Conservation (phyloP, 345 rosid genomes). For the Lagerstroemia speciosa region DNA sequence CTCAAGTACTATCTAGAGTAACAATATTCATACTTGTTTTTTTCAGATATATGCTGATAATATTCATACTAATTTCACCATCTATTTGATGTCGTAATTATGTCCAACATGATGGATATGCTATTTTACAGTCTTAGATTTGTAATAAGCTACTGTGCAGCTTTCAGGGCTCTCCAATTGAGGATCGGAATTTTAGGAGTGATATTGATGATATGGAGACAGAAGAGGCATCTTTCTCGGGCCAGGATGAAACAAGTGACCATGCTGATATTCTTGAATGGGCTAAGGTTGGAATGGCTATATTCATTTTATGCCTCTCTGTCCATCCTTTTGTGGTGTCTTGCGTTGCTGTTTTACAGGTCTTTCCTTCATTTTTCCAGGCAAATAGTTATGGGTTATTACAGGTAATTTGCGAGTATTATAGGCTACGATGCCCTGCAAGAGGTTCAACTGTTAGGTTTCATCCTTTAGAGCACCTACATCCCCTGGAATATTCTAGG, state of each 20-base stretch:
- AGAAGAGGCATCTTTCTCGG: constrained; percentile 77
- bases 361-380: constrained; percentile 28
- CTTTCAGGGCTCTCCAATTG: constrained; percentile 69
- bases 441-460: constrained; percentile 68
- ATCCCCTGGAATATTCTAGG: constrained; percentile 71
- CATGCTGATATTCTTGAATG: constrained; percentile 71
- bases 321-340: constrained; percentile 6
- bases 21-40: background rate
- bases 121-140: background rate
- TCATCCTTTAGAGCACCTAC: constrained; percentile 90
- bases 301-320: constrained; percentile 4
- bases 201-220: constrained; percentile 66
- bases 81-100: background rate
- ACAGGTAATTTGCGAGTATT: constrained; percentile 74
- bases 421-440: constrained; percentile 44
- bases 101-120: background rate
- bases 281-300: constrained; percentile 64
- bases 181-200: constrained; percentile 51
- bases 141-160: constrained; percentile 29
- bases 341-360: background rate
- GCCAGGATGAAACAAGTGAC: constrained; percentile 68
- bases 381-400: constrained; percentile 68
- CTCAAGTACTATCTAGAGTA: background rate
- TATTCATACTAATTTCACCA: background rate
- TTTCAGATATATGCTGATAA: background rate